Evolutionary conservation across 306 rosid species (phyloP), one percentile per base, ranked within the genome.

Genomic region (Pueraria montana): DNA sequence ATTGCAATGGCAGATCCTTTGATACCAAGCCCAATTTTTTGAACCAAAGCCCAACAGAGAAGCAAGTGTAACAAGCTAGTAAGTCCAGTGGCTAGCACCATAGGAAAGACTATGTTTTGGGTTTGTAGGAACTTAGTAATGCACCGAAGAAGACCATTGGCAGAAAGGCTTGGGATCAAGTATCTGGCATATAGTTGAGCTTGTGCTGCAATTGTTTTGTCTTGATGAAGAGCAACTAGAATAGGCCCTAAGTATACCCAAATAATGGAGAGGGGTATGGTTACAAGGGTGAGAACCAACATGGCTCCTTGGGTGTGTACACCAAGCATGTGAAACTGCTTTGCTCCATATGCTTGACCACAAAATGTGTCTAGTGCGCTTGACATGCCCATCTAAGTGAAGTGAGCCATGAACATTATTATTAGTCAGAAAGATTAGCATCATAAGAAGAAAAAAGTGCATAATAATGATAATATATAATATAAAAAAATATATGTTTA

Each of bases 331-430:
- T 82, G 89, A 73, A 84, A 88, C 11, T 88, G 92, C 72, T 89
- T 65, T 81, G 98, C 97, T 70, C 96, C 96, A 83, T 82, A 91
- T 27, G 94, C 86, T 80, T 94, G 98, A 5, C 97, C 97, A 21
- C 94, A 92, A 27, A 92, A 90, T 18, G 98, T 91, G 77, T 91
- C 98, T 63, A 94, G 45, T 24, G 94, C 91, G 30, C 93, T 84
- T 32, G 96, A 88, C 92, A 94, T 20, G 32, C 98, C 98, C 85
- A 89, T 38, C 98, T 92, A 63, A 11, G 73, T 42, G 17, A 36
- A 58, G 14, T 67, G 1, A 38, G 0, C 32, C 30, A 23, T 40
- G 21, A 67, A 59, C 63, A 40, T 59, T n/a, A n/a, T n/a, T n/a
- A n/a, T n/a, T 12, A 61, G 16, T 49, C 13, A 52, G 1, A 81